Conservation (phyloP, 768 basidiomycete genomes). For the Hericium coralloides region DNA sequence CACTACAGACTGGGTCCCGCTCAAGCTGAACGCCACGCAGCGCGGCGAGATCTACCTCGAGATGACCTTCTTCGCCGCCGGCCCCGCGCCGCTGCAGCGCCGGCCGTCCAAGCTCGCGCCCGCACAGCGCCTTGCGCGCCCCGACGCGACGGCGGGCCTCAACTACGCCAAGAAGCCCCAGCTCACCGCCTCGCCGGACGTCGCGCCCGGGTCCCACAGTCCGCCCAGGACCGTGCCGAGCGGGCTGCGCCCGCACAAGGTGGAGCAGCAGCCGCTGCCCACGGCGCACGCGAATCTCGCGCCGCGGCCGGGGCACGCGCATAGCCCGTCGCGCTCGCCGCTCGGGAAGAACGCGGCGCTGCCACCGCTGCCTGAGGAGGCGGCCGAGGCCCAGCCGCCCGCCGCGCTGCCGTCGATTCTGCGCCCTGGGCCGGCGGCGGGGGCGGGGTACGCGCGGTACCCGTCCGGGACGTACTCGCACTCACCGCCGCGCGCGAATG, state of each 20-base stretch:
- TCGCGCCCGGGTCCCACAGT: not conserved
- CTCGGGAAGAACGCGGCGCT: not conserved
- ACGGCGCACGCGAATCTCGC: not conserved
- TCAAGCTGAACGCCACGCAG: constrained; percentile 49
- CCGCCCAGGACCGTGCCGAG: not conserved
- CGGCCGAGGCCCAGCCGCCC: not conserved
- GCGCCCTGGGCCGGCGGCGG: not conserved
- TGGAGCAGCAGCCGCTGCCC: not conserved
- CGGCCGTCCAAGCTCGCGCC: constrained; percentile 22
- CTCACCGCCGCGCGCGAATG: not conserved
- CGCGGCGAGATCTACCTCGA: constrained; percentile 88
- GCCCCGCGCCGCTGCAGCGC: constrained; percentile 36
- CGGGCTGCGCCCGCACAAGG: not conserved
- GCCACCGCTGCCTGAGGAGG: not conserved
- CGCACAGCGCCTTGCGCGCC: constrained; percentile 5
- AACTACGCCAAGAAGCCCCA: not conserved
- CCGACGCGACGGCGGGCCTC: constrained; percentile 1
- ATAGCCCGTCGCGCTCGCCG: not conserved
- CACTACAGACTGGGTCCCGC: constrained; percentile 55
- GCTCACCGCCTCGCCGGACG: not conserved
- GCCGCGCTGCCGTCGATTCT: not conserved
- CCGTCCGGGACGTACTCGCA: not conserved
- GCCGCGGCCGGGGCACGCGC: not conserved
- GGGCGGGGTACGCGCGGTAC: not conserved
- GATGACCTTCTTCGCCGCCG: constrained; percentile 84